phyloP scores from a whole-genome alignment of 2,329 filamentous ascomycete species.

The Colletotrichum lentis region DNA sequence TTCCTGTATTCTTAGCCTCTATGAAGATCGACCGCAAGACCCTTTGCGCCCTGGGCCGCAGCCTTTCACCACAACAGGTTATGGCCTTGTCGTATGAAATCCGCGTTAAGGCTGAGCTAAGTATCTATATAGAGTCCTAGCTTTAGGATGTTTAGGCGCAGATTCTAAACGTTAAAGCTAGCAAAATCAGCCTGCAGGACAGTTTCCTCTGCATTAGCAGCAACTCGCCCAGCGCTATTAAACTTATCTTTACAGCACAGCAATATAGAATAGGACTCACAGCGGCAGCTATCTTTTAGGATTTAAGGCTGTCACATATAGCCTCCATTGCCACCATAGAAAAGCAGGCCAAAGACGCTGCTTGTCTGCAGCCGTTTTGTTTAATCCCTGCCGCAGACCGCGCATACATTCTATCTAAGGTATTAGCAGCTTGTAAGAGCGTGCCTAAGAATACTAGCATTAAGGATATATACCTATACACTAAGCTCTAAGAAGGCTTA shows the following conservation, averaged over 20 bases:
- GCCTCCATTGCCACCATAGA: constrained; percentile 11
- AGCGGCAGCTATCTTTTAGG: constrained; percentile 41
- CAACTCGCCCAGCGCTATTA: constrained; percentile 49
- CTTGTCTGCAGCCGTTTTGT: neutral
- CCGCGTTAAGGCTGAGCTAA: constrained; percentile 1
- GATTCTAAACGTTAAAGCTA: neutral
- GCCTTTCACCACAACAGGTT: neutral
- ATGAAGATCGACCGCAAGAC: constrained; percentile 38
- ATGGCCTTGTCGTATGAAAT: neutral
- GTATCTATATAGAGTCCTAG: constrained; percentile 1
- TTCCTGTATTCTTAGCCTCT: constrained; percentile 34
- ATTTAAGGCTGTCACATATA: constrained; percentile 38
- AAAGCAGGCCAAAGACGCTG: neutral
- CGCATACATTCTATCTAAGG: neutral
- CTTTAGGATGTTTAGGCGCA: neutral
- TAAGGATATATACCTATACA: constrained; percentile 38
- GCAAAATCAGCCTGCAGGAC: constrained; percentile 33
- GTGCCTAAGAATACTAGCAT: constrained; percentile 6
- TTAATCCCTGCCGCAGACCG: neutral
- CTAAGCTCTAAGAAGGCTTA: constrained; percentile 37
- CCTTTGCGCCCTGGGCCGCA: constrained; percentile 27
- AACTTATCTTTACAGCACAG: constrained; percentile 40
- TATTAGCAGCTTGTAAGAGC: neutral
- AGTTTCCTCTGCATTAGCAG: constrained; percentile 66
- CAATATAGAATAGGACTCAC: constrained; percentile 36